phyloP scores from a whole-genome alignment of 805 yeast species.

The Saccharomycopsis guyanensis region DNA sequence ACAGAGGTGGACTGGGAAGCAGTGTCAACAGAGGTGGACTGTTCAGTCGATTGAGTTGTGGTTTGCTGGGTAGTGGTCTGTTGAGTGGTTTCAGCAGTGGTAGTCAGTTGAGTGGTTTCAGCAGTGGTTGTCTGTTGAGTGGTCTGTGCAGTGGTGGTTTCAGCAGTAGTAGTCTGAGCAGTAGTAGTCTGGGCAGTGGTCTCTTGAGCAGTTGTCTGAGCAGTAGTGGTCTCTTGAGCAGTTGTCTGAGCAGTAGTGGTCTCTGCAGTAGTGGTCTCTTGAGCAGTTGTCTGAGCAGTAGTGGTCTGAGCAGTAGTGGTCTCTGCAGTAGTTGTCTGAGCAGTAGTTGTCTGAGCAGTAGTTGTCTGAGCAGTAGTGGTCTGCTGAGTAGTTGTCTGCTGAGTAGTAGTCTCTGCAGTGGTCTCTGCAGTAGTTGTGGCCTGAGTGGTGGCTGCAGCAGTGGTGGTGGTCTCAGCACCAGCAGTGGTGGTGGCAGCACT shows the following conservation, averaged over 20 bases:
- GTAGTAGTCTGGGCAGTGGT: background rate
- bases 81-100: background rate
- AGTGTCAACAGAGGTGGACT: no score
- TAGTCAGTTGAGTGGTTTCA: background rate
- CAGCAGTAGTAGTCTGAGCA: conserved; percentile 3
- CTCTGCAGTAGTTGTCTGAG: background rate
- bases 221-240: background rate
- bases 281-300: background rate
- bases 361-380: background rate
- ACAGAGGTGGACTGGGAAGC: no score
- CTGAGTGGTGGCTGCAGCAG: background rate
- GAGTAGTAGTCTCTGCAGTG: background rate
- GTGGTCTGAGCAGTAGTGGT: background rate
- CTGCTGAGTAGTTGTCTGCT: background rate
- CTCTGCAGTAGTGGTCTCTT: background rate
- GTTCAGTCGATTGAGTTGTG: no score
- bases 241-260: background rate
- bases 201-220: background rate
- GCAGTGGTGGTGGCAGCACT: background rate
- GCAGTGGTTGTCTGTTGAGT: background rate
- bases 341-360: background rate
- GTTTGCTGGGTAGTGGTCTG: background rate
- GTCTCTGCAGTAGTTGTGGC: background rate
- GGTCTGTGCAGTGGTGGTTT: background rate
- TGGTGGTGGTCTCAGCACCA: background rate